A percentile compares a stretch with the other conserved stretches of the same genome.
Evolutionary conservation across 495 filamentous ascomycete species (phyloP).

Genomic region (Penicillium soppii): DNA sequence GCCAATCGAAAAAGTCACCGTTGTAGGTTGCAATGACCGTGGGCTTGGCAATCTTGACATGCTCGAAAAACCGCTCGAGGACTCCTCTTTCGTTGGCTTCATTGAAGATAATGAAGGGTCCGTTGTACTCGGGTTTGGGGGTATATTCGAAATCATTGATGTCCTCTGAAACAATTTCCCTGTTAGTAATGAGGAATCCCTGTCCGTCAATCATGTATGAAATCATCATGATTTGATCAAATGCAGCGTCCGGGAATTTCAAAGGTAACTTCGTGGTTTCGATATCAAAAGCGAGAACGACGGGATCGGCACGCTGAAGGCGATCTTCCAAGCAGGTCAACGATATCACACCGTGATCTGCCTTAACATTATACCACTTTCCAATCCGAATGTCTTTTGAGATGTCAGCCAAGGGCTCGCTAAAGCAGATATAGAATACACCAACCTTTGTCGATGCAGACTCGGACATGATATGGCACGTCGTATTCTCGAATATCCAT

Average conservation of each 20-base stretch:
- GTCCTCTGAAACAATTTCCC: constrained; percentile 96
- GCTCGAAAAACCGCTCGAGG: constrained; percentile 89
- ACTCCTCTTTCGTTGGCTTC: constrained; percentile 89
- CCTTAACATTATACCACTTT: constrained; percentile 96
- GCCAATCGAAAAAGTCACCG: constrained; percentile 99
- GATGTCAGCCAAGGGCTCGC: constrained; percentile 14
- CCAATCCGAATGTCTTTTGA: constrained; percentile 83
- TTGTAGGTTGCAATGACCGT: constrained; percentile 99
- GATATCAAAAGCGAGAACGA: constrained; percentile 97
- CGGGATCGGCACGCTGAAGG: constrained; percentile 83
- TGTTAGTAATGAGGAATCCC: constrained; percentile 96
- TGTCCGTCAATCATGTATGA: constrained; percentile 99
- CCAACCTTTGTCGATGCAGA: constrained; percentile 91
- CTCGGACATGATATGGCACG: constrained; percentile 98
- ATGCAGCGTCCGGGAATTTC: constrained; percentile 94
- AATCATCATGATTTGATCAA: constrained; percentile 99
- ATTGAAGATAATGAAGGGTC: constrained; percentile 96
- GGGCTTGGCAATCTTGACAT: constrained; percentile 91
- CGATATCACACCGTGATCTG: constrained; percentile 82
- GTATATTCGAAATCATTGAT: constrained; percentile 99
- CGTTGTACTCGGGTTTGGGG: constrained; percentile 91
- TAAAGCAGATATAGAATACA: neutral
- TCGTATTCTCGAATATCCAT: constrained; percentile 99
- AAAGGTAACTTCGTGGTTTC: constrained; percentile 95
- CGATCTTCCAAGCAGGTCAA: constrained; percentile 86